Base-by-base conservation (phyloP, 768 basidiomycete genomes). In the Cubamyces sp. region DNA sequence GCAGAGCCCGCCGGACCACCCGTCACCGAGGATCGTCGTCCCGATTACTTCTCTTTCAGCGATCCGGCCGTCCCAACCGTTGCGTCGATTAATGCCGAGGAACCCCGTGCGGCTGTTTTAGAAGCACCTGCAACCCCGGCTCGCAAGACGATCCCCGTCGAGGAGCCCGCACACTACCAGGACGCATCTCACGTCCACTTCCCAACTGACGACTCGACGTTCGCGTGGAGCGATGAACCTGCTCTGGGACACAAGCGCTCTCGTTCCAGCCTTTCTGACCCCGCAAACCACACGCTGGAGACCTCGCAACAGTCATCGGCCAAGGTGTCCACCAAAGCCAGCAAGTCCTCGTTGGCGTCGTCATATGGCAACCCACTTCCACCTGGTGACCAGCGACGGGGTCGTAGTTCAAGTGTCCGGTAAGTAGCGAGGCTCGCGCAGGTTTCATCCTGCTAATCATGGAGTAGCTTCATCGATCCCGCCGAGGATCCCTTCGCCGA, bases 401-500 rank as follows among this genome's bases (percentile, higher is more conserved):
- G 71, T 7, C 64, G 71, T 1, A 73, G 70, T 49, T 64, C 66
- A 7, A 72, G 68, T 39, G 70, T 70, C 47, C 70, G 71, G 72
- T 74, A 30, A 37, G 69, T 52, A 1, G n/a, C 4, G 42, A 11
- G 1, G 37, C 25, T n/a, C 7, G 16, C n/a, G n/a, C n/a, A 3
- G 28, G 37, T 7, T 34, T 5, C 8, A 43, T 4, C 8, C 34
- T 19, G 19, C 45, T 39, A 4, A 30, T 8, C 3, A 21, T 39
- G 9, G 7, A 5, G 40, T 18, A 59, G 51, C 16, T 54, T 51
- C 46, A n/a, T 62, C n/a, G 69, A 70, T 18, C 64, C 66, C 3
- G 64, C 58, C 49, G 65, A 64, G 18, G 68, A 72, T 54, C 73
- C 73, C 0, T 74, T 72, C 54, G 73, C 70, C 15, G 71, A 70